phyloP scores from a whole-genome alignment of 139 green algal species.

The Pleodorina starrii region DNA sequence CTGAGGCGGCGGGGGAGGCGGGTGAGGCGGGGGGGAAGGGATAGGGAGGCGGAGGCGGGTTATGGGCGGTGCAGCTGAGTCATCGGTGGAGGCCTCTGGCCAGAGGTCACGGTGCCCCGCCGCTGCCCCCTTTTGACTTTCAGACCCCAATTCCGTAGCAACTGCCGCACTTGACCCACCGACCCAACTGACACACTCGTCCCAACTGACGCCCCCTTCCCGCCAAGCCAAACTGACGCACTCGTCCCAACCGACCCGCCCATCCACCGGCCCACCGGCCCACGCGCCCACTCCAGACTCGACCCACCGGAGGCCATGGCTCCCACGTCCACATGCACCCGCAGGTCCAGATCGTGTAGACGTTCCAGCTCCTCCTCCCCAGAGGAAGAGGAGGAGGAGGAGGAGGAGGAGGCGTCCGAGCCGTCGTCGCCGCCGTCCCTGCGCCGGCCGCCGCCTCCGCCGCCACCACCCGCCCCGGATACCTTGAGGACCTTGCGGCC shows the following conservation, averaged over 20 bases:
- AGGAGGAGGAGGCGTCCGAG: not conserved
- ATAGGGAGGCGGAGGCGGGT: not conserved
- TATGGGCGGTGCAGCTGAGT: too few species aligned
- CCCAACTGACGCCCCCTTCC: too few species aligned
- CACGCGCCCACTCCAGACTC: too few species aligned
- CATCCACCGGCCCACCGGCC: too few species aligned
- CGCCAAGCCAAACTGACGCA: too few species aligned
- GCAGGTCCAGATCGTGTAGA: conserved; percentile 62
- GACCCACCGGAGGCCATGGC: conserved; percentile 35
- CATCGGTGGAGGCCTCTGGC: too few species aligned
- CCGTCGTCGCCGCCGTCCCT: not conserved
- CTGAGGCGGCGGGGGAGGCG: not conserved
- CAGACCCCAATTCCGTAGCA: too few species aligned
- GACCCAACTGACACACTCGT: too few species aligned
- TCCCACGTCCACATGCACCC: conserved; percentile 52
- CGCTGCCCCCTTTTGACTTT: too few species aligned
- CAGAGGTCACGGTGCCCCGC: too few species aligned
- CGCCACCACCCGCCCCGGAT: not conserved
- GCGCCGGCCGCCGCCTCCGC: not conserved
- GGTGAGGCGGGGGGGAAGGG: not conserved
- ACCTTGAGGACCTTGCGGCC: conserved; percentile 48
- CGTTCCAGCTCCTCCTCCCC: conserved; percentile 50
- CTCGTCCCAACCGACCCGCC: too few species aligned
- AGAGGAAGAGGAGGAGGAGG: not conserved
- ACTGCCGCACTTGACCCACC: too few species aligned